Conservation (phyloP, 1,284 basidiomycete genomes). For the Sphagnurus paluster region DNA sequence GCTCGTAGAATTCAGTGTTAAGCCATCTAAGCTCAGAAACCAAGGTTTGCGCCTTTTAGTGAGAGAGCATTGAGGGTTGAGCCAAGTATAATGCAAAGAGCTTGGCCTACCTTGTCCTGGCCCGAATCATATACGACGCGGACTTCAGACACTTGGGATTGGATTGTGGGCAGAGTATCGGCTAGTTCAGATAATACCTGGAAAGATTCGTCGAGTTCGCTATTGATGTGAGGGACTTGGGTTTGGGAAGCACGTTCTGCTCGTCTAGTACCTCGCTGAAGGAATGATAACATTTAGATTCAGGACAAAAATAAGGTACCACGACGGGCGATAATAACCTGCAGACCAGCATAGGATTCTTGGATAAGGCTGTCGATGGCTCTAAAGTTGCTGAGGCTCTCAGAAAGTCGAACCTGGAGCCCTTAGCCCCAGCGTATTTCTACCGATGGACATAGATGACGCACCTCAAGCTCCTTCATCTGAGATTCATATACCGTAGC, state of each 20-base stretch:
- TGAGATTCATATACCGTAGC: slow-evolving; percentile 57
- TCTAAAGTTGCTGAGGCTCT: slow-evolving; percentile 69
- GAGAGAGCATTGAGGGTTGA: too few species aligned
- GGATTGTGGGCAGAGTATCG: slow-evolving; percentile 57
- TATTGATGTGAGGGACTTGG: slow-evolving; percentile 60
- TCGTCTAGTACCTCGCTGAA: slow-evolving; percentile 55
- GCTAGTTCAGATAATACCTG: slow-evolving; percentile 49
- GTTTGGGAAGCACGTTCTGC: slow-evolving; percentile 53
- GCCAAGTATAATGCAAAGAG: slow-evolving; percentile 8
- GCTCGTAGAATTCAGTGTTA: slow-evolving; percentile 71
- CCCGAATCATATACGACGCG: slow-evolving; percentile 67
- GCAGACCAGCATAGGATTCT: slow-evolving; percentile 56
- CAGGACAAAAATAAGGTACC: background rate
- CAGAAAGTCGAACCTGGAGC: slow-evolving; percentile 58
- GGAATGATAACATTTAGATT: background rate
- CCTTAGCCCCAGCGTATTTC: too few species aligned
- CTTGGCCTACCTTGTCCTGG: slow-evolving; percentile 50
- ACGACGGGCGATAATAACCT: slow-evolving; percentile 38
- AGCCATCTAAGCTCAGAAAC: slow-evolving; percentile 66
- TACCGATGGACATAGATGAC: too few species aligned
- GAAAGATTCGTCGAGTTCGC: slow-evolving; percentile 58
- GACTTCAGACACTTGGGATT: slow-evolving; percentile 58
- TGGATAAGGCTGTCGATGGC: slow-evolving; percentile 67
- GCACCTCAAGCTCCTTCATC: slow-evolving; percentile 71
- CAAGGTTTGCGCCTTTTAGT: slow-evolving; percentile 55